A percentile compares a stretch with the other conserved stretches of the same genome.
These are phyloP conservation scores for Alternaria dauci DNA, from an alignment of 2,329 filamentous ascomycete genomes.

Conservation along the genomic window DNA sequence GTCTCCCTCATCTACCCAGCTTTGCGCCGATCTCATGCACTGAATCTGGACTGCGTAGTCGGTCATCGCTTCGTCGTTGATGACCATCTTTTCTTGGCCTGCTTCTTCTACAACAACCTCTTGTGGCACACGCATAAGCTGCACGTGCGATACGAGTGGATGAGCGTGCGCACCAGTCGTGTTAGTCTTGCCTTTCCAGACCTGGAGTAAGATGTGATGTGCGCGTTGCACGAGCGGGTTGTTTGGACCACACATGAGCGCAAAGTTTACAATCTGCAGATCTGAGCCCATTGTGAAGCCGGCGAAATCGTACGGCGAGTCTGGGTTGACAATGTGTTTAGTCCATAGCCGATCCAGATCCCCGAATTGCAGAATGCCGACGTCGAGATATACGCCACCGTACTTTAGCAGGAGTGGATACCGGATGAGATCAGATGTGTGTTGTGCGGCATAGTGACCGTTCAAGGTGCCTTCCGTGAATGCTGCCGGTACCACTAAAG, in stretches of 20 bases:
- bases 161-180: constrained; percentile 58
- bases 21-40: constrained; percentile 61
- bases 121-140: constrained; percentile 55
- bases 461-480: constrained; percentile 61
- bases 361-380: constrained; percentile 65
- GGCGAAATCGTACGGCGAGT: constrained; percentile 54
- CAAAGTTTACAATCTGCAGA: constrained; percentile 34
- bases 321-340: constrained; percentile 57
- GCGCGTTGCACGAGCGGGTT: constrained; percentile 61
- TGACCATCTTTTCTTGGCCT: constrained; percentile 39
- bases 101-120: constrained; percentile 45
- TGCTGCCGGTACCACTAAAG: constrained; percentile 57
- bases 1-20: constrained; percentile 60
- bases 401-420: constrained; percentile 65
- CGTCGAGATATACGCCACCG: constrained; percentile 67
- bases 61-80: constrained; percentile 57
- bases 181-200: constrained; percentile 58
- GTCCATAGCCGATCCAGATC: constrained; percentile 65
- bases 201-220: constrained; percentile 60
- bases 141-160: constrained; percentile 60
- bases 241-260: constrained; percentile 34
- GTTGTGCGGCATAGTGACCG: constrained; percentile 62
- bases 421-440: constrained; percentile 66
- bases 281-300: constrained; percentile 38
- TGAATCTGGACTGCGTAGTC: constrained; percentile 68